These are phyloP conservation scores for Microcyclospora tardicrescens DNA, from an alignment of 2,329 filamentous ascomycete species.

Conservation along the genomic window DNA sequence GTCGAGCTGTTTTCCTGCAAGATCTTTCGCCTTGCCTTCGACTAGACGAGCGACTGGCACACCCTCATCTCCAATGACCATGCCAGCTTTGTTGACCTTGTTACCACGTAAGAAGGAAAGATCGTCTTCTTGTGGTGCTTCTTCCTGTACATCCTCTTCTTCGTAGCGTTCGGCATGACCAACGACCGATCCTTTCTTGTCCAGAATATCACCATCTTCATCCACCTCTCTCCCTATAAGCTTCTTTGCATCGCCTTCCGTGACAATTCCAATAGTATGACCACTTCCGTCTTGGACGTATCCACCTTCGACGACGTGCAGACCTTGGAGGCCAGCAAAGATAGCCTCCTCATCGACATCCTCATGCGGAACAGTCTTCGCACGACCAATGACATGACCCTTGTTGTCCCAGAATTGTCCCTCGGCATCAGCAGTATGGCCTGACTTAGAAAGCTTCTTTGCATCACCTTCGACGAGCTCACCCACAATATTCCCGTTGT, in stretches of 20 bases:
- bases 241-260: slow-evolving; percentile 39
- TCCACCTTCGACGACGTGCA: slow-evolving; percentile 37
- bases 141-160: slow-evolving; percentile 49
- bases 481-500: slow-evolving; percentile 34
- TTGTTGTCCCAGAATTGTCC: slow-evolving; percentile 43
- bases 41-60: slow-evolving; percentile 49
- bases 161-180: slow-evolving; percentile 42
- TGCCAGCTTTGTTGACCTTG: slow-evolving; percentile 38
- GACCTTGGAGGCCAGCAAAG: slow-evolving; percentile 39
- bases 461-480: slow-evolving; percentile 39
- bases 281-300: slow-evolving; percentile 38
- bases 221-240: slow-evolving; percentile 38
- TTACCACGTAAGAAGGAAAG: slow-evolving; percentile 34
- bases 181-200: slow-evolving; percentile 41
- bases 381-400: slow-evolving; percentile 39
- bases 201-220: slow-evolving; percentile 40
- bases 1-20: slow-evolving; percentile 57
- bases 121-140: slow-evolving; percentile 30
- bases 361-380: slow-evolving; percentile 34
- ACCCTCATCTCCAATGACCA: slow-evolving; percentile 38
- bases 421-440: slow-evolving; percentile 31
- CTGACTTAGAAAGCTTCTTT: slow-evolving; percentile 40
- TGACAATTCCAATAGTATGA: slow-evolving; percentile 36
- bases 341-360: slow-evolving; percentile 36
- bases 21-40: slow-evolving; percentile 50